Base-by-base conservation (phyloP, 164 flowering plant genomes). In the Stephania japonica region DNA sequence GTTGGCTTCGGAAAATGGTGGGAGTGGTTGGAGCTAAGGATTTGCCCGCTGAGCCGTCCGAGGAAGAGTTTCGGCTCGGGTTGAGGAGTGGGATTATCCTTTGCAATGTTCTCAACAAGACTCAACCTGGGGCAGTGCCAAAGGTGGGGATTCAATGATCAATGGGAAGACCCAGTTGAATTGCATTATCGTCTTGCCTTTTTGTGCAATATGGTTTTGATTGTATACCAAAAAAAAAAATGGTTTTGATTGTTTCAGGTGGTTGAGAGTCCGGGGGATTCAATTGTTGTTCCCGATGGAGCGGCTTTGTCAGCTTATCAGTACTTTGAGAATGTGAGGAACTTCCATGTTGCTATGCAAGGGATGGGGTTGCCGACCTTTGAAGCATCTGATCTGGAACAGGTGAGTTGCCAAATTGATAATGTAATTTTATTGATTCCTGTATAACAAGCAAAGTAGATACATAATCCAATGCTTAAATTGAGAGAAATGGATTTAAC, bases 331-430 rank as follows among this genome's bases (percentile, higher is more conserved):
- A 96, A 96, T 76, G 97, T 92, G 68, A 90, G 98, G 79, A 96
- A 96, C 70, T 93, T 92, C 78, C 89, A 92, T 38, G 97, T 89
- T 13, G 94, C 97, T 32, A 83, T 81, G 71, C 88, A 92, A 80
- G 95, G 90, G 75, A 41, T 93, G 84, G 94, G 97, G 56, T 78
- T 96, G 80, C 99, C 99, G 14, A 85, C 87, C 18, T 96, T 96
- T 83, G 99, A 96, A 84, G 97, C 92, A 38, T 96, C 99, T 75
- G 99, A 96, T 87, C 83, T 96, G 9, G 97, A 92, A 75, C 94
- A 93, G 85, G 99, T 93, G 75, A 47, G 90, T 70, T 44, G 70
- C 13, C 2, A 38, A 53, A 7, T 67, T 26, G 7, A 13, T 32
- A 2, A 38, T 38, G 41, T 27, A 23, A 13, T 27, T 65, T 65